Base-by-base conservation (phyloP, 176 grass and related monocot species). In the Thalia dealbata region DNA sequence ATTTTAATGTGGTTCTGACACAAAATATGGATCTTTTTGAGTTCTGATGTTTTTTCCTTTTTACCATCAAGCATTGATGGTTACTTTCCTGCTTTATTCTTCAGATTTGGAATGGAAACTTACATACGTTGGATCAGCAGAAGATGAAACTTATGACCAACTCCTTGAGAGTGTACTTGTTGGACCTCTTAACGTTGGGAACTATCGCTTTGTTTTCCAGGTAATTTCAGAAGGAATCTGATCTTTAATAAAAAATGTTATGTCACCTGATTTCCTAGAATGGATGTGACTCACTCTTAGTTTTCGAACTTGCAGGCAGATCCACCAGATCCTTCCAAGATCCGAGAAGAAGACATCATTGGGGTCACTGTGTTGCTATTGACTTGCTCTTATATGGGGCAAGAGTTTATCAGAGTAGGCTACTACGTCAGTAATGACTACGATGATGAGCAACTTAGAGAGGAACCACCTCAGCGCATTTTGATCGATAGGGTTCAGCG, bases 391-490 rank as follows among this genome's bases (percentile, higher is more conserved):
- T 99, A 93, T 75, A 72, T 99, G 81, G 90, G 95, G 13, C 95
- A 99, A 67, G 95, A 99, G 77, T 99, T 99, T 85, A 93, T 99
- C 76, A 85, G 95, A 74, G 95, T 99, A 54, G 95, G 95, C 25
- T 99, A 99, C 83, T 99, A 99, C 0, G 95, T 99, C 67, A 99
- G 93, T 85, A 99, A 99, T 13, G 95, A 99, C 13, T 99, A 99
- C 1, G 95, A 91, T 9, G 90, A 99, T 27, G 95, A 99, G 59
- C 95, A 99, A 35, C 80, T 93, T 45, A 88, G 90, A 72, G 95
- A 99, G 71, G 95, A 99, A 67, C 95, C 90, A 41, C 95, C 95
- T 7, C 76, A 83, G 6, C 87, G 82, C 67, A 74, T 93, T 55
- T 68, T 99, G 45, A 78, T 99, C 16, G 86, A 99, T 22, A 75